Evolutionary conservation across 441 rosid genomes (phyloP).

Genomic region (Populus hybrid): DNA sequence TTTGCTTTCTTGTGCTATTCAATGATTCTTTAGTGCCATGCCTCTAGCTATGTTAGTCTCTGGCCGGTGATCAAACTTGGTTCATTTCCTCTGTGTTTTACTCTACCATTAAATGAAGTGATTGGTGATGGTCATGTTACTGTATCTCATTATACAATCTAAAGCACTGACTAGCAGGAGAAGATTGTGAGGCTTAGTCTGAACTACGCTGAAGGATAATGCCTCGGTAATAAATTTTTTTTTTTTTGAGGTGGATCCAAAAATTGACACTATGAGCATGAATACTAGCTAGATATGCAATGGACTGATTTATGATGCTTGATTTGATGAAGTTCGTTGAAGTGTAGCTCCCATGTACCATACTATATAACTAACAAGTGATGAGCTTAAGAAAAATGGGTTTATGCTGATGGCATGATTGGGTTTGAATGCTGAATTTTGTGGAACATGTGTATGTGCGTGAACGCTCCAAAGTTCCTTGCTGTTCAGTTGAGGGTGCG

Average conservation of each 20-base stretch:
- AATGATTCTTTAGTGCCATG: neutral
- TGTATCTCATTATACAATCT: neutral
- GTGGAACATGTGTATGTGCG: neutral
- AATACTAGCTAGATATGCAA: neutral
- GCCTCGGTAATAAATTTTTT: neutral
- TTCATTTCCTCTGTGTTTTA: neutral
- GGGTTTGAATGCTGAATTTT: neutral
- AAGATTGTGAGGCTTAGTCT: neutral
- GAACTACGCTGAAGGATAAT: neutral
- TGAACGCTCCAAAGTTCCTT: too few species aligned
- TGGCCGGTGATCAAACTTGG: neutral
- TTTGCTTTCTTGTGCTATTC: neutral
- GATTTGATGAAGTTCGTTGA: neutral
- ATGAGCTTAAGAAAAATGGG: neutral
- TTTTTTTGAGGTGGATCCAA: neutral
- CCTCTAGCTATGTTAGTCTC: neutral
- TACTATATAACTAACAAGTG: neutral
- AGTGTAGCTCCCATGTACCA: neutral
- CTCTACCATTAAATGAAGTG: neutral
- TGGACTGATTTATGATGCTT: neutral
- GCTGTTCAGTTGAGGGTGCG: neutral
- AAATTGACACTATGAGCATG: neutral
- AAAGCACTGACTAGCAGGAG: neutral
- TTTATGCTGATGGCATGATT: neutral
- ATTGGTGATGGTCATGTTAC: neutral